A percentile compares a stretch with the other conserved stretches of the same genome.
Conservation (phyloP, 352 stramenopile genomes). For the Thalassiosira ordinaria region DNA sequence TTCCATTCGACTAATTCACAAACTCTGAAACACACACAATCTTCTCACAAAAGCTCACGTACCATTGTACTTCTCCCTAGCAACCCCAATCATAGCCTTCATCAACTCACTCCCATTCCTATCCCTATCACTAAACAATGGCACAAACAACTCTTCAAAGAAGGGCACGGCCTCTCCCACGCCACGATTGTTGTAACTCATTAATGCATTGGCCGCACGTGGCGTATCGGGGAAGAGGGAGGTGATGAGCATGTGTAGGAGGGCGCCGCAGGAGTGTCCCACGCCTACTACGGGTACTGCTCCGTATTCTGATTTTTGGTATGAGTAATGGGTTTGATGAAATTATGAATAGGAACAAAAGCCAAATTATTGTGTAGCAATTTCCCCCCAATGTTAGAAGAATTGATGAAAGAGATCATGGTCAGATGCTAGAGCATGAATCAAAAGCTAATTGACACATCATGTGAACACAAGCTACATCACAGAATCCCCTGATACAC, state of each 20-base stretch:
- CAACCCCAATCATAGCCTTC: slow-evolving; percentile 50
- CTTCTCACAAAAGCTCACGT: too few relatives aligned
- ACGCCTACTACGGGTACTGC: slow-evolving; percentile 87
- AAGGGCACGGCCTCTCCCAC: slow-evolving; percentile 75
- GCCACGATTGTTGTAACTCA: slow-evolving; percentile 88
- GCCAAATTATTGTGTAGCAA: too few relatives aligned
- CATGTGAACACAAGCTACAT: too few relatives aligned
- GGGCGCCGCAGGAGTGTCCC: slow-evolving; percentile 84
- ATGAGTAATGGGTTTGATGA: too few relatives aligned
- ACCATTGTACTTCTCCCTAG: slow-evolving; percentile 59
- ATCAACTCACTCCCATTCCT: slow-evolving; percentile 50
- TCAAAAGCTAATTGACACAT: too few relatives aligned
- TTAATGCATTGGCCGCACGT: slow-evolving; percentile 82
- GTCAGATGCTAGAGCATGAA: too few relatives aligned
- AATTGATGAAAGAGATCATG: too few relatives aligned
- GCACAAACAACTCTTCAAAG: slow-evolving; percentile 81
- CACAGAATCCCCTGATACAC: too few relatives aligned
- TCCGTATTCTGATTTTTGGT: slow-evolving; percentile 80
- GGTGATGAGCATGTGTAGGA: slow-evolving; percentile 87
- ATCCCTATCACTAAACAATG: slow-evolving; percentile 66
- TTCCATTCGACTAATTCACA: slow-evolving; percentile 38
- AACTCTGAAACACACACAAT: slow-evolving; percentile 39
- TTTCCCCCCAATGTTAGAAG: too few relatives aligned
- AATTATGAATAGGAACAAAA: too few relatives aligned
- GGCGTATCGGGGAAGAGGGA: slow-evolving; percentile 88